A percentile compares a stretch with the other conserved stretches of the same genome.
Conservation (phyloP, 768 basidiomycete species). For the Russula virescens region DNA sequence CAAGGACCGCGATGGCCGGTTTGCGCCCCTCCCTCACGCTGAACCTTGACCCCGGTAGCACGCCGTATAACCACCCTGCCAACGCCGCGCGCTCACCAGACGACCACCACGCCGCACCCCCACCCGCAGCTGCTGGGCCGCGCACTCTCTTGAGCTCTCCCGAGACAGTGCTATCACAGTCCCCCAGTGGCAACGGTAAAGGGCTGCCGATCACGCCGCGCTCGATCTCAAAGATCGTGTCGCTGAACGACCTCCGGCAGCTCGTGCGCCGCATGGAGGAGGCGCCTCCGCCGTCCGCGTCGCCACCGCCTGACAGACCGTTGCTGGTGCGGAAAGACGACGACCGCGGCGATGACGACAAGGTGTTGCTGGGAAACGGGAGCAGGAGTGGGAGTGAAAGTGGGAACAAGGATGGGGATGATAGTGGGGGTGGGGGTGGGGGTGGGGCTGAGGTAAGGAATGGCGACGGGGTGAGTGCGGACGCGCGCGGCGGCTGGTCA, state of each 20-base stretch:
- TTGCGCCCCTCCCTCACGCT: constrained; percentile 12
- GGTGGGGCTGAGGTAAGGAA: too few relatives aligned
- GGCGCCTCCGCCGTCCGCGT: neutral
- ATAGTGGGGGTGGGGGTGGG: too few relatives aligned
- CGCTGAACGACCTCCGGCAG: constrained; percentile 14
- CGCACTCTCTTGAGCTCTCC: too few relatives aligned
- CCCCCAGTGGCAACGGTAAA: too few relatives aligned
- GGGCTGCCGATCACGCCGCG: constrained; percentile 16
- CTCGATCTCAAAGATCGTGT: constrained; percentile 18
- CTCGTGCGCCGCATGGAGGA: constrained; percentile 19
- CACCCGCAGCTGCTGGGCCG: too few relatives aligned
- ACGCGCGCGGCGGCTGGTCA: constrained; percentile 35
- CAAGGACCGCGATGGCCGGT: neutral
- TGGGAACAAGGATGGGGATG: too few relatives aligned
- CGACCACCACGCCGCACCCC: too few relatives aligned
- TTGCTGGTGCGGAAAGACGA: neutral
- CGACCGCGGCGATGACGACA: neutral
- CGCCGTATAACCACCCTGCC: neutral
- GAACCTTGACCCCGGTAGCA: constrained; percentile 1
- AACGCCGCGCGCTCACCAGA: neutral
- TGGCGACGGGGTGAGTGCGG: too few relatives aligned
- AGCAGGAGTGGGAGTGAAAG: neutral
- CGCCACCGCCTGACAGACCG: neutral
- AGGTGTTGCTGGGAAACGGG: neutral
- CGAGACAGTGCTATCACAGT: too few relatives aligned